Base-by-base conservation (phyloP, 441 rosid species). In the Macaranga tanarius region DNA sequence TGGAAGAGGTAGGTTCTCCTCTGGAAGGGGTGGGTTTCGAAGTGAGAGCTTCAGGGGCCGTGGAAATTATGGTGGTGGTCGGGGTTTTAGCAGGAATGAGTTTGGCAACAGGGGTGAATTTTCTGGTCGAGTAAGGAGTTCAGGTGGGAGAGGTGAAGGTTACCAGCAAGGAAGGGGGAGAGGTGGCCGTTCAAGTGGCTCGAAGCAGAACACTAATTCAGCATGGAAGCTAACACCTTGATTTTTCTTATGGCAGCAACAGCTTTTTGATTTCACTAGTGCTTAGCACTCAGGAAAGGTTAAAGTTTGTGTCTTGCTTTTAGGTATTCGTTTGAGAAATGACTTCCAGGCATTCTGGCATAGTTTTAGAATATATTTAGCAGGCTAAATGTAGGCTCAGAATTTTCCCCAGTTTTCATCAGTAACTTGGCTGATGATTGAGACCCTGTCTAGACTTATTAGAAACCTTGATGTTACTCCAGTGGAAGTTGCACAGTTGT, bases 1-100 rank as follows among this genome's bases (percentile, higher is more conserved):
- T 12, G 79, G 87, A 67, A 83, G 90, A 69, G 87, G 90, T 56
- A 77, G 88, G 77, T 86, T 74, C 52, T 72, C 80, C 26, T 57
- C 79, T 25, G 82, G 86, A 45, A 83, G 90, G 81, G 84, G 78
- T 71, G 87, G 82, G 42, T 86, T 75, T 74, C 78, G 84, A 61
- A 86, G 57, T 55, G 88, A 90, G 67, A 76, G 75, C 77, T 87
- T 85, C 67, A 88, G 91, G 72, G 73, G 81, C 51, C 85, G 82
- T 5, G 90, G 88, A 23, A 82, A 70, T 42, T 84, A 75, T 28
- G 74, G 80, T 60, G 86, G 86, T 1, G 82, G 87, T 52, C 71
- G 87, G 74, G 81, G 83, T 69, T 85, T 76, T 20, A 83, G 82
- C 16, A 80, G 94, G 79, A 80, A 74, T 15, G 92, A 88, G 25